Conservation (phyloP, 1,284 basidiomycete species). For the Leccinum huronense region DNA sequence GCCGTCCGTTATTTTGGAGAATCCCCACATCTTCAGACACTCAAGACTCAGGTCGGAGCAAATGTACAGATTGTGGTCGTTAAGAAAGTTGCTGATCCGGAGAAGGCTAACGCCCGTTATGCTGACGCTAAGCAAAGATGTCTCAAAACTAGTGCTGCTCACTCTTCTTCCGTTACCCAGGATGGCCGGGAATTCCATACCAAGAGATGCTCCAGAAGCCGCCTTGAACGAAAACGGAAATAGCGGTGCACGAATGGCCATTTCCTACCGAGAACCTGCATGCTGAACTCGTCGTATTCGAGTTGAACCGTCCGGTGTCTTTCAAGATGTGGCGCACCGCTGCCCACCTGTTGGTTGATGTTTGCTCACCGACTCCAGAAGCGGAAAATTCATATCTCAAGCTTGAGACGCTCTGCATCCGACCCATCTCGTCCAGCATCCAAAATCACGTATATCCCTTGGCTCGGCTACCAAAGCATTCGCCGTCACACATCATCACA, state of each 20-base stretch:
- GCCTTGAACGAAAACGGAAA: constrained; percentile 27
- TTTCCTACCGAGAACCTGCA: constrained; percentile 34
- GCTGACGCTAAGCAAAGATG: constrained; percentile 15
- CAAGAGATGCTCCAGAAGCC: constrained; percentile 36
- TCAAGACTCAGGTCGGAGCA: constrained; percentile 34
- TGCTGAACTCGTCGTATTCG: constrained; percentile 43
- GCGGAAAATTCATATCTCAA: constrained; percentile 7
- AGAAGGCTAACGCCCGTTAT: constrained; percentile 21
- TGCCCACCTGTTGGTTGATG: constrained; percentile 39
- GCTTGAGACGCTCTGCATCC: constrained; percentile 14
- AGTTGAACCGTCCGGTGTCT: constrained; percentile 40
- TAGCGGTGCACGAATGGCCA: constrained; percentile 50
- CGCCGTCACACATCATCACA: constrained; percentile 37
- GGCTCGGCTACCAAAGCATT: constrained; percentile 45
- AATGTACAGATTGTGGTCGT: constrained; percentile 19
- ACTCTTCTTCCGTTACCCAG: constrained; percentile 1
- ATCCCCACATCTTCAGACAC: constrained; percentile 20
- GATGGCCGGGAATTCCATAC: constrained; percentile 8
- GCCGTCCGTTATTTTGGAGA: constrained; percentile 33
- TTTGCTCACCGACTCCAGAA: constrained; percentile 23
- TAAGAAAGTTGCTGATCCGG: constrained; percentile 31
- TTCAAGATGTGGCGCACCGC: constrained; percentile 46
- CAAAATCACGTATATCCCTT: constrained; percentile 34
- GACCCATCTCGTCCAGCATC: constrained; percentile 16
- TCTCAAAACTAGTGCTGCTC: not conserved